Evolutionary conservation across 2,329 filamentous ascomycete genomes (phyloP), one percentile per base, ranked within the genome.

Genomic region (Fusarium veterinarium): DNA sequence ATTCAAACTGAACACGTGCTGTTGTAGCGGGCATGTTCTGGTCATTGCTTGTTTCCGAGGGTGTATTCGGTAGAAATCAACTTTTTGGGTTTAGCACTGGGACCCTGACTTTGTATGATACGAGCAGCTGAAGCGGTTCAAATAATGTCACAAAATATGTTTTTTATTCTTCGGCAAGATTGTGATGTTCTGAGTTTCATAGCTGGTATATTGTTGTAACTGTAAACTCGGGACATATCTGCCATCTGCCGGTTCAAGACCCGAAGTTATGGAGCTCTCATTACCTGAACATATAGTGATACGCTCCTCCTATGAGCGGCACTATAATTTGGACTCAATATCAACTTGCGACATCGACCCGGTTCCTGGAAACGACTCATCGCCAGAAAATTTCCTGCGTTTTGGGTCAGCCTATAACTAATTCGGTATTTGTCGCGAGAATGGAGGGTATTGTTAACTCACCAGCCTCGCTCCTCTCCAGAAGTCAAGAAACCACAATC

Each of bases 391-490:
- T 41, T 68, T 80, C 81, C 81, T 83, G 60, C 61, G 60, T 41
- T 23, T 55, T 42, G 49, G 45, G 68, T 79, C 55, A 80, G 73
- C 59, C n/a, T 53, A 31, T 28, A 31, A 40, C 33, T n/a, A 33
- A 64, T 38, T 45, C 62, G 65, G 69, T 67, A 60, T 61, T 55
- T 28, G 33, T 51, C n/a, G 35, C 28, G 33, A 58, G 61, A 75
- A 44, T 65, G 52, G 45, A 57, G 30, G 45, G 42, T 31, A 60
- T 69, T 44, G 44, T 38, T 42, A 60, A 85, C 88, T 80, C 78
- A 96, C 95, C 95, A 98, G 79, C 95, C 95, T 84, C 95, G 88
- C 82, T 98, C 95, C 76, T 93, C 92, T 12, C 95, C 95, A 60
- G 88, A 88, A 60, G 86, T 90, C 74, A 98, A 84, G 82, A 95